Conservation (phyloP, 2,329 filamentous ascomycete species). For the Colletotrichum sp. region DNA sequence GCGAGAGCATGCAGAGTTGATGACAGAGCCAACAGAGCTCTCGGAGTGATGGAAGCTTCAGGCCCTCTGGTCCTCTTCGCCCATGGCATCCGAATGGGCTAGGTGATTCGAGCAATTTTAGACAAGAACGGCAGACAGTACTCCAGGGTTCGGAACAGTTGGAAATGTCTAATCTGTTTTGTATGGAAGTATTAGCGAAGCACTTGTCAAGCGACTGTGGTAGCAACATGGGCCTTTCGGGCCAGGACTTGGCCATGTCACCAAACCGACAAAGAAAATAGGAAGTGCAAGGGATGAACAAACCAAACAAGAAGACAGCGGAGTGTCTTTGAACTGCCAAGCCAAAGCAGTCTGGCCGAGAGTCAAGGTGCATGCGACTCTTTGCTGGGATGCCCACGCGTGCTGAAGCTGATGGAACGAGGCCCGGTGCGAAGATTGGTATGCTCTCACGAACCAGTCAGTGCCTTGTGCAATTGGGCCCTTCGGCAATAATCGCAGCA, state of each 20-base stretch:
- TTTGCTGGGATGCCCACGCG: neutral
- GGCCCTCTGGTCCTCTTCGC: neutral
- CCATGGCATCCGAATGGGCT: neutral
- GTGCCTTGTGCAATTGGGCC: neutral
- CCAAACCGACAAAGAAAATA: neutral
- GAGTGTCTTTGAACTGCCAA: neutral
- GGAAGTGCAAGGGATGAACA: neutral
- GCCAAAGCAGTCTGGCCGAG: neutral
- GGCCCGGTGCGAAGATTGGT: neutral
- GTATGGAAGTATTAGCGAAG: neutral
- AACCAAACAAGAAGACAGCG: neutral
- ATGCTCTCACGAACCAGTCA: neutral
- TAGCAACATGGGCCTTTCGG: neutral
- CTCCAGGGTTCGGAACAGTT: accelerated
- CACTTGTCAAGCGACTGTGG: neutral
- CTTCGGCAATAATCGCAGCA: neutral
- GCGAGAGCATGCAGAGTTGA: accelerated
- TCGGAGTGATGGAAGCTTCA: neutral
- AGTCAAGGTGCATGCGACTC: neutral
- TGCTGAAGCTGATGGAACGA: neutral
- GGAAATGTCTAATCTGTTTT: neutral
- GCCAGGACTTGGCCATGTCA: neutral
- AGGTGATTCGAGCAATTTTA: neutral
- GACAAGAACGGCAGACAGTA: neutral
- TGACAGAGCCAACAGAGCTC: neutral